Evolutionary conservation across 2,329 filamentous ascomycete species (phyloP).

Genomic region (Neonectria sp.): DNA sequence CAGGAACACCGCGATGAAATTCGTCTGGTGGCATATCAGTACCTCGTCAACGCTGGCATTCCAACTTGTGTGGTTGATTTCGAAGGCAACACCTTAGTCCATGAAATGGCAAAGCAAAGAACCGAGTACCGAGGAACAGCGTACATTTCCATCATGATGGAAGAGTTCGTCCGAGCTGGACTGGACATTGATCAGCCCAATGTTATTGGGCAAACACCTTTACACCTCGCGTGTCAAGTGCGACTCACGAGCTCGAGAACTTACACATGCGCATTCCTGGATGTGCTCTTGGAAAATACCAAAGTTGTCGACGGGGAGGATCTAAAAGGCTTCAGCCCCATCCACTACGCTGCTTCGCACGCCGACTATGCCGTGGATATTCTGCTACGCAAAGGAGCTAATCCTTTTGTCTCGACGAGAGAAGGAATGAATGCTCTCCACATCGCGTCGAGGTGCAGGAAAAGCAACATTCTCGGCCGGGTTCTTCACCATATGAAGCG

Average conservation of each 20-base stretch:
- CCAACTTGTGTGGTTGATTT: constrained; percentile 31
- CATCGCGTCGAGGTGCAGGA: constrained; percentile 37
- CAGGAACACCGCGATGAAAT: neutral
- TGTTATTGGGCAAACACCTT: constrained; percentile 30
- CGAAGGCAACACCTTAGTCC: constrained; percentile 35
- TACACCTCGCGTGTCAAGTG: constrained; percentile 33
- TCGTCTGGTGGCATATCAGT: constrained; percentile 7
- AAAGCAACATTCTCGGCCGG: constrained; percentile 30
- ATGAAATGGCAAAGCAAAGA: constrained; percentile 27
- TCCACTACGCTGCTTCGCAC: constrained; percentile 39
- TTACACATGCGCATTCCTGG: neutral
- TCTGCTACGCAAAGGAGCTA: constrained; percentile 30
- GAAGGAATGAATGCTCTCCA: constrained; percentile 36
- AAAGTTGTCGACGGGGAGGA: constrained; percentile 21
- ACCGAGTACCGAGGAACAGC: no score
- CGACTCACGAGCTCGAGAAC: neutral
- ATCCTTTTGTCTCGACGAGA: constrained; percentile 32
- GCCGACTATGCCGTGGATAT: constrained; percentile 18
- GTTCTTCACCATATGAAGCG: constrained; percentile 34
- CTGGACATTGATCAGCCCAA: constrained; percentile 28
- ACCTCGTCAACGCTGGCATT: constrained; percentile 27
- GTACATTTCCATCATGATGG: constrained; percentile 1
- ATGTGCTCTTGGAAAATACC: constrained; percentile 22
- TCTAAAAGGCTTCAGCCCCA: constrained; percentile 25
- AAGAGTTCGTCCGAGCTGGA: constrained; percentile 18